Percentiles rank a stretch among this genome's conserved stretches.
These are phyloP conservation scores for Kondoa subrosea DNA, from an alignment of 768 basidiomycete species.

Conservation along the genomic window DNA sequence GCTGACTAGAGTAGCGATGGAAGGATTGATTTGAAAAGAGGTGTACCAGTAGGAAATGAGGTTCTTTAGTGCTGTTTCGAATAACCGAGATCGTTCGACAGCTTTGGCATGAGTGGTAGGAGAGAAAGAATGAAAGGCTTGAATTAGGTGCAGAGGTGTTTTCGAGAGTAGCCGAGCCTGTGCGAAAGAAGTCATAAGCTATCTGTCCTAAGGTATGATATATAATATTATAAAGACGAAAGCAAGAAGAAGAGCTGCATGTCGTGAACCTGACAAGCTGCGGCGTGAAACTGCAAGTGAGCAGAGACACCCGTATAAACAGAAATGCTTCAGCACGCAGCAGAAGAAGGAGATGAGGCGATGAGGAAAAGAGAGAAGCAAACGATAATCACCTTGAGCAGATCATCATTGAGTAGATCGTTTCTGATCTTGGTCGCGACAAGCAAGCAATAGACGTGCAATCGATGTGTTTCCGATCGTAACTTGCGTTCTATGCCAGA, in stretches of 20 bases:
- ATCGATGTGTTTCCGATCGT: constrained; percentile 68
- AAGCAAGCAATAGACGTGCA: constrained; percentile 69
- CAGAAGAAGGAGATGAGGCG: too few species aligned
- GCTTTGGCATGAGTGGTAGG: constrained; percentile 64
- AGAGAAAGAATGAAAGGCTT: constrained; percentile 62
- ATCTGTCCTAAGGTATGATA: too few species aligned
- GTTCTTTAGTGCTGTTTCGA: constrained; percentile 58
- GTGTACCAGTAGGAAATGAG: constrained; percentile 73
- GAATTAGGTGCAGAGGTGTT: constrained; percentile 62
- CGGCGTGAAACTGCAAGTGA: too few species aligned
- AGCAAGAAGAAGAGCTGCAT: too few species aligned
- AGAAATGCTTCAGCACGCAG: too few species aligned
- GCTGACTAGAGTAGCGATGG: background rate
- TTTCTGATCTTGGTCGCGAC: constrained; percentile 61
- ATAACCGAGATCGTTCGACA: constrained; percentile 64
- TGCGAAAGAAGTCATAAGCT: too few species aligned
- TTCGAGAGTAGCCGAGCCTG: constrained; percentile 79
- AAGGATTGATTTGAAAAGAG: constrained; percentile 43
- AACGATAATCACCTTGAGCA: background rate
- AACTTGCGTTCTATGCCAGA: constrained; percentile 43
- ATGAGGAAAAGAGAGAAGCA: background rate
- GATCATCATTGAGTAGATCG: constrained; percentile 6
- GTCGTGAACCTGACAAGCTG: too few species aligned
- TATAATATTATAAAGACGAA: too few species aligned
- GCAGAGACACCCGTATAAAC: too few species aligned